Base-by-base conservation (phyloP, 192 early-diverging fungal species). In the Entomortierella parvispora region DNA sequence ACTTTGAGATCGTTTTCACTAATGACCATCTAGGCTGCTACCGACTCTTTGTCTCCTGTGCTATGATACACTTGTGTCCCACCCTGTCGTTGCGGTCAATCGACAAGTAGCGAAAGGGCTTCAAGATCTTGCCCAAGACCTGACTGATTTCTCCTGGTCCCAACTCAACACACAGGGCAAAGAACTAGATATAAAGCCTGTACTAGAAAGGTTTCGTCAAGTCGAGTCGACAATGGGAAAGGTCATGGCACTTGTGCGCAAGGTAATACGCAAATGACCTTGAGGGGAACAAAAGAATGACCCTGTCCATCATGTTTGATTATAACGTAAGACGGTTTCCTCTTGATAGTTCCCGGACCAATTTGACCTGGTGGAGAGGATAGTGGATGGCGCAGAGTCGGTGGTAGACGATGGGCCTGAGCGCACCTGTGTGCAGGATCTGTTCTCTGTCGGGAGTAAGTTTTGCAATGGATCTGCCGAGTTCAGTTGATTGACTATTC, bases 21-120 rank as follows among this genome's bases (percentile, higher is more conserved):
- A 37, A 9, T 12, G 23, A 42, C 58, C 51, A 10, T 58, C 58
- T 69, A 87, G 90, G 22, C 71, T 96, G 18, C 69, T 96, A 25
- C 93, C 93, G 15, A 89, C 88, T 20, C 60, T 93, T 46, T 89
- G 89, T 22, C 72, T 93, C n/a, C 85, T 93, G 37, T 84, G 86
- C 5, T 96, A 94, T 60, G 90, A 94, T 50, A 83, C 87, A 2
- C 80, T 96, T 17, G 68, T 79, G 2, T 80, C 83, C 1, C 89
- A 92, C 55, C 85, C 89, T 10, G 63, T 89, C 17, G 55, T 80
- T 5, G 52, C 61, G 14, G 55, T 77, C 46, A 77, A 86, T 7
- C 71, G 67, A 6, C 55, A 68, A 10, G 63, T 91, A 0, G 51
- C 77, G 8, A 50, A 61, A 23, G 71, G 59, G 0, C 23, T 87